These are phyloP conservation scores for Trichoderma citrinoviride DNA, from an alignment of 2,329 filamentous ascomycete species.

Conservation along the genomic window DNA sequence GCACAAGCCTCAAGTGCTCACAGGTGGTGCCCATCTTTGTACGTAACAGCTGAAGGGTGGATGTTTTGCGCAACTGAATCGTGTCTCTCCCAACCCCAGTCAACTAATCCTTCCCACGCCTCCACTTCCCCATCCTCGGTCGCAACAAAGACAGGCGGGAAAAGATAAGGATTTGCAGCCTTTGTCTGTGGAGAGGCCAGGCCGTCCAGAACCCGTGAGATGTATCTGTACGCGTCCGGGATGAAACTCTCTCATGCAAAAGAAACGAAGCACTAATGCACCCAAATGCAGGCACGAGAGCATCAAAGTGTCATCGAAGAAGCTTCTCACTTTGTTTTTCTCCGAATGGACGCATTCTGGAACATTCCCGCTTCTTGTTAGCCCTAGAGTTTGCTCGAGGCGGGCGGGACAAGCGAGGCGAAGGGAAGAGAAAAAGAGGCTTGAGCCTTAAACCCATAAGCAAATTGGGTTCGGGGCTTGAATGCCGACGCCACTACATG, in stretches of 20 bases:
- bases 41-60: conserved; percentile 7
- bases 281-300: not conserved
- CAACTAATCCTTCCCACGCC: not conserved
- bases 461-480: conserved; percentile 4
- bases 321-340: not conserved
- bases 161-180: conserved; percentile 5
- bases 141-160: not conserved
- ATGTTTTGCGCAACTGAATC: conserved; percentile 10
- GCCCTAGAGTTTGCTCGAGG: not conserved
- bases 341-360: conserved; percentile 8
- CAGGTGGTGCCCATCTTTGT: conserved; percentile 11
- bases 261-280: conserved; percentile 1
- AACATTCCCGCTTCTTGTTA: conserved; percentile 5
- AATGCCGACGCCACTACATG: conserved; percentile 17
- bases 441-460: not conserved
- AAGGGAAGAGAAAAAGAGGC: not conserved
- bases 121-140: conserved; percentile 7
- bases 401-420: not conserved
- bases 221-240: not conserved
- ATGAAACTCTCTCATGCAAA: conserved; percentile 11
- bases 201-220: not conserved
- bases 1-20: not conserved
- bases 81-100: conserved; percentile 7
- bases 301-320: not conserved
- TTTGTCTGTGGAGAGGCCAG: not conserved